Base-by-base conservation (phyloP, 2,329 filamentous ascomycete genomes). In the Escovopsis sp. region DNA sequence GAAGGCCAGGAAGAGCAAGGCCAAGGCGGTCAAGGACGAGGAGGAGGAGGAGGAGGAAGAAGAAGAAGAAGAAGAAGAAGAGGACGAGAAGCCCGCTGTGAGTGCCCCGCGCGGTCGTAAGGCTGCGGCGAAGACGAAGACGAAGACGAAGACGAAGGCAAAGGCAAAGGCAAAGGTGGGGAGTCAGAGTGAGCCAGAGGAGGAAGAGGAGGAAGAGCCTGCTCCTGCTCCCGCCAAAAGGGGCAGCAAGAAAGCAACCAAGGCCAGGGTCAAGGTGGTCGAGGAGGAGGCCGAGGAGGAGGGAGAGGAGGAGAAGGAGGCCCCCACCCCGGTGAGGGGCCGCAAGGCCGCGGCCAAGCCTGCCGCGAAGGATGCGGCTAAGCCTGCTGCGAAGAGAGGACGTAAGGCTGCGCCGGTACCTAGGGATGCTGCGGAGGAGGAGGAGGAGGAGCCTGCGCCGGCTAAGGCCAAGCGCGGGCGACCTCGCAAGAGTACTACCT, bases 1-100 rank as follows among this genome's bases (percentile, higher is more conserved):
- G 45, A 63, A 59, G 48, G 50, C 57, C 16, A 63, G 58, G 50
- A 55, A 57, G 38, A 40, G 48, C 35, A 53, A 56, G 47, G 49
- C 52, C 12, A 51, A 52, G 42, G 30, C 47, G 31, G 37, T 33
- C 25, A 50, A 56, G 45, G 45, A 39, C n/a, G 47, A 47, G 15
- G 50, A 55, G 13, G 45, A 48, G 16, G 50, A 50, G 29, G 51
- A 48, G 20, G 50, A 50, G 14, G 27, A 11, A 9, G 25, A 9
- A 9, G 25, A 27, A 9, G 25, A 27, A 9, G 25, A 27, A 9
- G 25, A 6, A 9, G 25, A 27, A n/a, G n/a, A n/a, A n/a, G 46
- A 48, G 20, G 50, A 50, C 30, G 51, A 48, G 27, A 50, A 50
- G 14, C 46, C 52, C 42, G 50, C 54, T 20, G 40, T 45, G 16